These are phyloP conservation scores for Pleurotus cornucopiae DNA, from an alignment of 768 basidiomycete species.

Conservation along the genomic window DNA sequence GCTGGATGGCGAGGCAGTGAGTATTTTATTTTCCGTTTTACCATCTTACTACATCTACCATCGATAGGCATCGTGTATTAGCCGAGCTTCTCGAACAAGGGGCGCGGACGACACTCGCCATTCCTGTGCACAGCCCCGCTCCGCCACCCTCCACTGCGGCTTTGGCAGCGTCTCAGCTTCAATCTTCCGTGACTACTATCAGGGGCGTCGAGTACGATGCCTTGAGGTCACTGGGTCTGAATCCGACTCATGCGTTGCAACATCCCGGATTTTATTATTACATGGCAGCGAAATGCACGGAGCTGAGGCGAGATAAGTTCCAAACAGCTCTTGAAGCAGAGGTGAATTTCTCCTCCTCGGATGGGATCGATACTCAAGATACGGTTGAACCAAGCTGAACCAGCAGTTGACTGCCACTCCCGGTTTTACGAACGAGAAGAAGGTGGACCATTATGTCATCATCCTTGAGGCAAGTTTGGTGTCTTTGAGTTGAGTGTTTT, in stretches of 20 bases:
- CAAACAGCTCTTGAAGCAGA: conserved; percentile 52
- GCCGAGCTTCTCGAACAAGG: conserved; percentile 90
- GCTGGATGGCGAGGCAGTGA: conserved; percentile 91
- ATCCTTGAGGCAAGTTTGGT: conserved; percentile 66
- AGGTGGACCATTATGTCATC: conserved; percentile 81
- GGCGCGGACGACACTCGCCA: conserved; percentile 51
- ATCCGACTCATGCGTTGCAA: conserved; percentile 80
- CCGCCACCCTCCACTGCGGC: conserved; percentile 21
- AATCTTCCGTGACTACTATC: conserved; percentile 8
- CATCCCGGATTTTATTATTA: conserved; percentile 94
- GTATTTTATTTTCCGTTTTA: conserved; percentile 20
- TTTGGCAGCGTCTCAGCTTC: conserved; percentile 13
- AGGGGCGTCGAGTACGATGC: conserved; percentile 43
- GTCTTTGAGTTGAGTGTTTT: background rate
- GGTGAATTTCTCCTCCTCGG: conserved; percentile 30
- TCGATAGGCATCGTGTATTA: conserved; percentile 74
- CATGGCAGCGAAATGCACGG: conserved; percentile 82
- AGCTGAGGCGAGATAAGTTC: conserved; percentile 69
- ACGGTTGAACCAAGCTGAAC: conserved; percentile 22
- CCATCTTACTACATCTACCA: background rate
- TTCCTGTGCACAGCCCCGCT: conserved; percentile 55
- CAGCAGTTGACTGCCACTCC: conserved; percentile 41
- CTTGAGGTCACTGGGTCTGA: conserved; percentile 61
- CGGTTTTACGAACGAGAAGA: conserved; percentile 85
- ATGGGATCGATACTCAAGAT: background rate